Evolutionary conservation across 2,329 filamentous ascomycete species (phyloP).

Genomic region (Endocalyx cinctus): DNA sequence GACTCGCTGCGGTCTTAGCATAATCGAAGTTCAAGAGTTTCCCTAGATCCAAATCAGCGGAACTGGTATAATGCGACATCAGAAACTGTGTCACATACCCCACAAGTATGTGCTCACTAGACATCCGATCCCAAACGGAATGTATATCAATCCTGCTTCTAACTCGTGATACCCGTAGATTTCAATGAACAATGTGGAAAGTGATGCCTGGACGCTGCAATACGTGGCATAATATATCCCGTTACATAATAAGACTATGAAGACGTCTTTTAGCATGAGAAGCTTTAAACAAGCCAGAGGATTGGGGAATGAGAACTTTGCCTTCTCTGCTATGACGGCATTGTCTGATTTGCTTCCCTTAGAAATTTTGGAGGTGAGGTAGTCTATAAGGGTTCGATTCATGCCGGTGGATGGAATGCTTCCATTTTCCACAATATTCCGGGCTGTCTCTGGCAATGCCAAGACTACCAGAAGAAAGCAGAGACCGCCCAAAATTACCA

Average conservation of each 20-base stretch:
- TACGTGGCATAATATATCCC: slow-evolving; percentile 19
- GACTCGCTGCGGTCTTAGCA: slow-evolving; percentile 2
- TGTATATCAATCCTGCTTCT: slow-evolving; percentile 15
- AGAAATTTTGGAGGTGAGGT: background rate
- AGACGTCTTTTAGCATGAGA: slow-evolving; percentile 5
- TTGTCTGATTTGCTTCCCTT: background rate
- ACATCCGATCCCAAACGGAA: slow-evolving; percentile 13
- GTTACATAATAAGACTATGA: slow-evolving; percentile 13
- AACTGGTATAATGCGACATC: background rate
- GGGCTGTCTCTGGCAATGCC: slow-evolving; percentile 32
- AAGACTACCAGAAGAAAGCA: slow-evolving; percentile 33
- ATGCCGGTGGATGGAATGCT: slow-evolving; percentile 8
- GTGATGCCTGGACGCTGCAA: slow-evolving; percentile 15
- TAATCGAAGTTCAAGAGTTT: slow-evolving; percentile 10
- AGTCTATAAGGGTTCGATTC: slow-evolving; percentile 3
- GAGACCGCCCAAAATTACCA: slow-evolving; percentile 31
- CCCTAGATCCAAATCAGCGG: slow-evolving; percentile 2
- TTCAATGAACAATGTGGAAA: slow-evolving; percentile 16
- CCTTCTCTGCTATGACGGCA: too few species aligned
- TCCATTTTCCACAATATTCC: slow-evolving; percentile 11
- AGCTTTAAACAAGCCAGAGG: slow-evolving; percentile 10
- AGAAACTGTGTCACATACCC: slow-evolving; percentile 11
- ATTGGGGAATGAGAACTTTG: slow-evolving; percentile 9
- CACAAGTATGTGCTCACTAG: slow-evolving; percentile 12
- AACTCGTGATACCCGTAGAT: slow-evolving; percentile 15